These are phyloP conservation scores for Neurospora sp. DNA, from an alignment of 495 filamentous ascomycete genomes.

Conservation along the genomic window DNA sequence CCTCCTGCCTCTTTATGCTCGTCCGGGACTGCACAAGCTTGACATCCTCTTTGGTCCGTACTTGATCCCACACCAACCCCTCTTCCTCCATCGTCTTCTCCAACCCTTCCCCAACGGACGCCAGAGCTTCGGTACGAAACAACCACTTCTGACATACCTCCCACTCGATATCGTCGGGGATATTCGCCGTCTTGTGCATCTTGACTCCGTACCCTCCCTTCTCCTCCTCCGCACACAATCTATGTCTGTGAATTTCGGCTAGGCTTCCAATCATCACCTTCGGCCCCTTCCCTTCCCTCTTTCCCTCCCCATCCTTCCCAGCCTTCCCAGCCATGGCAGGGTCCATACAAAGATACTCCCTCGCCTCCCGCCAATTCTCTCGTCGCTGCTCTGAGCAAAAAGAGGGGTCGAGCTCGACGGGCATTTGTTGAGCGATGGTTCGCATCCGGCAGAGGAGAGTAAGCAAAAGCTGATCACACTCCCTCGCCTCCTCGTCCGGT, in stretches of 20 bases:
- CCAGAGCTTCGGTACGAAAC: constrained; percentile 22
- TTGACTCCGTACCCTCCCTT: constrained; percentile 6
- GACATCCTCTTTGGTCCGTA: constrained; percentile 20
- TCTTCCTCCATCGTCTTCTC: constrained; percentile 4
- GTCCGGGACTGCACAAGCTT: constrained; percentile 25
- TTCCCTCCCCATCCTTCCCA: not conserved
- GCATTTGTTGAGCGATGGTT: not conserved
- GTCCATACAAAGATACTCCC: not conserved
- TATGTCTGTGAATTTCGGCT: constrained; percentile 15
- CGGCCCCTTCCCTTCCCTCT: not conserved
- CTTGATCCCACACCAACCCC: constrained; percentile 24
- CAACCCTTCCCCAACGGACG: too few relatives aligned
- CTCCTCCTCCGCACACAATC: accelerated
- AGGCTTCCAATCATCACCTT: constrained; percentile 24
- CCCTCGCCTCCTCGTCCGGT: not conserved
- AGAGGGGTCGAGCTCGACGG: not conserved
- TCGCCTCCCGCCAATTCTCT: not conserved
- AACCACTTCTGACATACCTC: constrained; percentile 35
- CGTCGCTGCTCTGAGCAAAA: not conserved
- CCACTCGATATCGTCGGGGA: constrained; percentile 7
- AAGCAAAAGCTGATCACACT: constrained; percentile 3
- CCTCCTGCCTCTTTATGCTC: constrained; percentile 22
- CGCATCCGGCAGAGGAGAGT: constrained; percentile 2
- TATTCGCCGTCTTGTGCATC: constrained; percentile 10
- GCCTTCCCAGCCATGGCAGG: too few relatives aligned